phyloP scores from a whole-genome alignment of 1,284 basidiomycete genomes.

The Apiotrichum montevideense region DNA sequence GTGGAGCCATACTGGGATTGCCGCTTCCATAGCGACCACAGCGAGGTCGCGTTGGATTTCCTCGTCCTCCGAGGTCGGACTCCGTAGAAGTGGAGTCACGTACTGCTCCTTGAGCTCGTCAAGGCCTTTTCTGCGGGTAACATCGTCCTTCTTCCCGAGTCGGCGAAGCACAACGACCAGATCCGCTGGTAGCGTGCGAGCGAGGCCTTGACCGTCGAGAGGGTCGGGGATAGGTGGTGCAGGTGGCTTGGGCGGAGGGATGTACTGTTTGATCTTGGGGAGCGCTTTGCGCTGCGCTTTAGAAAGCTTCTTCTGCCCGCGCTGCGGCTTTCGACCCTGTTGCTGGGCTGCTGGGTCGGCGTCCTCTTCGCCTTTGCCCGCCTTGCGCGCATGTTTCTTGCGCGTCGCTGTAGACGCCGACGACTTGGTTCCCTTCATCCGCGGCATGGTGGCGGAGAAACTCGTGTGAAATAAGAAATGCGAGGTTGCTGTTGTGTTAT shows the following conservation, averaged over 20 bases:
- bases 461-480: no score
- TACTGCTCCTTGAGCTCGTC: slow-evolving; percentile 73
- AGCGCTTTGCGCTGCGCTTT: slow-evolving; percentile 44
- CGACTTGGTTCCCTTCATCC: slow-evolving; percentile 26
- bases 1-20: slow-evolving; percentile 82
- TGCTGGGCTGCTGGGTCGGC: slow-evolving; percentile 19
- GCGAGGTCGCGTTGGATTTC: slow-evolving; percentile 49
- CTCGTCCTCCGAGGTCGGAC: slow-evolving; percentile 48
- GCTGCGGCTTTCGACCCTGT: slow-evolving; percentile 4
- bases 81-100: slow-evolving; percentile 48
- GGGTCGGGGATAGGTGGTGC: slow-evolving; percentile 80
- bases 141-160: slow-evolving; percentile 83
- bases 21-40: slow-evolving; percentile 36
- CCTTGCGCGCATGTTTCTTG: slow-evolving; percentile 55
- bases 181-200: slow-evolving; percentile 68
- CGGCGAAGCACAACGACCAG: slow-evolving; percentile 75
- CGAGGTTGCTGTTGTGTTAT: neutral
- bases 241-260: slow-evolving; percentile 82
- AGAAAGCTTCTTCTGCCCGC: slow-evolving; percentile 28
- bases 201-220: slow-evolving; percentile 78
- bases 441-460: no score
- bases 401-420: slow-evolving; percentile 73
- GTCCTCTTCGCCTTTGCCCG: slow-evolving; percentile 20
- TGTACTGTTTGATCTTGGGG: slow-evolving; percentile 65
- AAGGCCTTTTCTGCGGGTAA: slow-evolving; percentile 78